phyloP scores from a whole-genome alignment of 2,329 filamentous ascomycete species.

The Dothistroma septosporum region DNA sequence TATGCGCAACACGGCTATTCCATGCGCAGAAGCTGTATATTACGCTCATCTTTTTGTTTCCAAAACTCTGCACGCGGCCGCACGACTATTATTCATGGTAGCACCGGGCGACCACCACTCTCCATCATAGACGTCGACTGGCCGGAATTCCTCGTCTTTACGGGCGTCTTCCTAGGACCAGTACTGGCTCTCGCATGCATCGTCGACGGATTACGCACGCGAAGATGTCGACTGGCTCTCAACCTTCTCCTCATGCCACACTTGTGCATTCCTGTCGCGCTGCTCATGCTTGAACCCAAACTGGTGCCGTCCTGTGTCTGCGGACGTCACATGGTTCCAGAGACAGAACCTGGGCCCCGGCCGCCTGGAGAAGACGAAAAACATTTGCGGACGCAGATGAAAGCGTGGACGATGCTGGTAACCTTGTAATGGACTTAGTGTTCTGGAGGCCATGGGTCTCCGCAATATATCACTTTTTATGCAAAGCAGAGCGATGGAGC shows the following conservation, averaged over 20 bases:
- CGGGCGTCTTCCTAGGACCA: not conserved
- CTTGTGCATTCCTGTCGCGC: not conserved
- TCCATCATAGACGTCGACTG: not conserved
- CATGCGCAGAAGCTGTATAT: not conserved
- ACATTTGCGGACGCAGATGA: not conserved
- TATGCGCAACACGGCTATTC: not conserved
- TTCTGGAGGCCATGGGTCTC: not conserved
- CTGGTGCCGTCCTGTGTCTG: not conserved
- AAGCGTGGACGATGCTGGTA: not conserved
- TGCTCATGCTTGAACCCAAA: not conserved
- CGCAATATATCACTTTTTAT: not conserved
- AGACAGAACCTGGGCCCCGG: not conserved
- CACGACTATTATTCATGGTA: not conserved
- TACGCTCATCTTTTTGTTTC: not conserved
- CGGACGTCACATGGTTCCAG: not conserved
- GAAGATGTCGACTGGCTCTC: not conserved
- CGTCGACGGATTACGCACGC: not conserved
- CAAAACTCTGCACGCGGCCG: no score
- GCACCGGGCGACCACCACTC: no score
- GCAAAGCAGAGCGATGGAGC: not conserved
- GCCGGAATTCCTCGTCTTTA: not conserved
- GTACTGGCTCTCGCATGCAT: not conserved
- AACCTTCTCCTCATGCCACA: not conserved
- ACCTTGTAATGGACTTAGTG: not conserved
- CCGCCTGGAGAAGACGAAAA: not conserved